Evolutionary conservation across 1,284 basidiomycete genomes (phyloP), one percentile per base, ranked within the genome.

Genomic region (Melanopsichium pennsylvanicum): DNA sequence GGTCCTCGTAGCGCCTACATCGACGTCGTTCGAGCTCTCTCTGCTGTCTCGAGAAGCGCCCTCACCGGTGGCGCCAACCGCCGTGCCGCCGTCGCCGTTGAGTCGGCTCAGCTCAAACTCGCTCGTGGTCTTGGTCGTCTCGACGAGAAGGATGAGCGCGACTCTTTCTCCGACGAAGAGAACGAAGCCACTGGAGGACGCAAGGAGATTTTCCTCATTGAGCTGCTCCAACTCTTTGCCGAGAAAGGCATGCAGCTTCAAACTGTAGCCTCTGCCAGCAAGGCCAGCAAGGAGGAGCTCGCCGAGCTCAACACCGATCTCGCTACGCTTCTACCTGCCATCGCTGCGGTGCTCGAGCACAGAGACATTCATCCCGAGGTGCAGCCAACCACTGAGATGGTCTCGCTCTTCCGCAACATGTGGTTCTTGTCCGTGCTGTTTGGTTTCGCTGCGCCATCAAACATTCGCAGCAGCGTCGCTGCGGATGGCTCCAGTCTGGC

Each of bases 161-260:
- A 70, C 33, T 44, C 57, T 25, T 43, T 50, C 10, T 43, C 91
- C 88, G 86, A 93, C 18, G 91, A 91, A 4, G 92, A 92, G 5
- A 92, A 93, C 81, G 94, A 91, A 2, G 86, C 90, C 47, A 31
- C 58, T 13, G 58, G 52, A 21, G 70, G 74, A 23, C 70, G 76
- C 38, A 79, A 80, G 56, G 68, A 76, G 61, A 54, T 74, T 42
- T 96, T 93, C 79, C 84, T 97, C n/a, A 83, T 88, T 25, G 93
- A 97, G 79, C 84, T 96, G 8, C 84, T 97, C 35, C 87, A 87
- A 2, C 84, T 97, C 15, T 96, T 96, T 78, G 87, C 88, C 15
- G 94, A 97, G 75, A 94, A 94, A 81, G 94, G 92, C 19, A 88
- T 93, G 13, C 89, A 89, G 11, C 91, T 95, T 19, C 93, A 97